Evolutionary conservation across 306 rosid species (phyloP).

Genomic region (Fragaria nilgerrensis): DNA sequence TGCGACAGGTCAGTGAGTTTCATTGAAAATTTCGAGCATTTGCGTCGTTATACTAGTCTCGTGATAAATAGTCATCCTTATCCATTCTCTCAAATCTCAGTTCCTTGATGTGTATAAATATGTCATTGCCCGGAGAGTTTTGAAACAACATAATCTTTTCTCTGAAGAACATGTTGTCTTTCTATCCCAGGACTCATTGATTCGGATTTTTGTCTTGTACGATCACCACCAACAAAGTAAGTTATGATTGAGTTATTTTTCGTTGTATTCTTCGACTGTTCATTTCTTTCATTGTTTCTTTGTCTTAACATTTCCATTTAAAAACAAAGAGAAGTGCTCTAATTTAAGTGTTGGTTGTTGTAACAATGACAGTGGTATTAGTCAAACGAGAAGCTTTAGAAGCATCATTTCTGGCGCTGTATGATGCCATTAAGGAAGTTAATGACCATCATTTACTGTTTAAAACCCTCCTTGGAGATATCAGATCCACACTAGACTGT

Average conservation of each 20-base stretch:
- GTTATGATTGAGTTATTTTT: neutral
- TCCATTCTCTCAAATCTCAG: neutral
- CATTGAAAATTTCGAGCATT: neutral
- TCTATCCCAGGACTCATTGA: neutral
- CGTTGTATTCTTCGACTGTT: neutral
- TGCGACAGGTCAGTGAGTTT: neutral
- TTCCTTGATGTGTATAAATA: neutral
- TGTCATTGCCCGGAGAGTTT: neutral
- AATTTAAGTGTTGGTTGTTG: neutral
- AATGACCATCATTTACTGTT: neutral
- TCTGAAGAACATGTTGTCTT: conserved; percentile 1
- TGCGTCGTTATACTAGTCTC: neutral
- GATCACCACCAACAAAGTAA: neutral
- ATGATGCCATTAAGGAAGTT: neutral
- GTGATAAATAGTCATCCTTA: neutral
- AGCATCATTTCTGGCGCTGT: neutral
- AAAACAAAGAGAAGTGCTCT: neutral
- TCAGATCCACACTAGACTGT: neutral
- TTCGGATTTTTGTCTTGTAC: neutral
- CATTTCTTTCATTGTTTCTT: neutral
- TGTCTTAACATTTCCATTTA: neutral
- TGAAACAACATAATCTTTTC: neutral
- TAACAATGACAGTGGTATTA: neutral
- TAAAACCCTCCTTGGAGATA: neutral
- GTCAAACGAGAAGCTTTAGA: neutral